These are phyloP conservation scores for Entrophospora sp. DNA, from an alignment of 192 early-diverging fungal genomes.

Conservation along the genomic window DNA sequence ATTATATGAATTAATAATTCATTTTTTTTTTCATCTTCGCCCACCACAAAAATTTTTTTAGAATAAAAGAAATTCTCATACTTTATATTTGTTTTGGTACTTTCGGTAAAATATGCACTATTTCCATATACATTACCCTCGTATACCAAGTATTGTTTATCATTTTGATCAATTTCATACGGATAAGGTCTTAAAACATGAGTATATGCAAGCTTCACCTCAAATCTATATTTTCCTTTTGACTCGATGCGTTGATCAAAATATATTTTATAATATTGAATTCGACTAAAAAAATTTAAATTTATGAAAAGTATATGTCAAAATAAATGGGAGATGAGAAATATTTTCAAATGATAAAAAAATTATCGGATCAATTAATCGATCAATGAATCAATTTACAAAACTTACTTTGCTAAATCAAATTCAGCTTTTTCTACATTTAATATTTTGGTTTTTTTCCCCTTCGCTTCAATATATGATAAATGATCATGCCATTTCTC, in stretches of 20 bases:
- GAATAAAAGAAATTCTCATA: no score
- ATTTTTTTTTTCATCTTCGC: no score
- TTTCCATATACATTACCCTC: slow-evolving; percentile 49
- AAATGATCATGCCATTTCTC: slow-evolving; percentile 21
- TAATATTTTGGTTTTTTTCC: slow-evolving; percentile 35
- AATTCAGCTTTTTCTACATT: slow-evolving; percentile 26
- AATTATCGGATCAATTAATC: not conserved
- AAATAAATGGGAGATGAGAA: not conserved
- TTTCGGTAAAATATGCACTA: slow-evolving; percentile 57
- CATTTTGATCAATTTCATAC: slow-evolving; percentile 46
- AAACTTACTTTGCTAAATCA: slow-evolving; percentile 12
- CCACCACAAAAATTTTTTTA: no score
- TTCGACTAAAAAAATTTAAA: slow-evolving; percentile 15
- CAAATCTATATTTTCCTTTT: slow-evolving; percentile 51
- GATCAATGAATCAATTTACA: not conserved
- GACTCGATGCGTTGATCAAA: slow-evolving; percentile 38
- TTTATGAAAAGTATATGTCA: not conserved
- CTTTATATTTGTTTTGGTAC: slow-evolving; percentile 75
- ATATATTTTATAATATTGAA: slow-evolving; percentile 41
- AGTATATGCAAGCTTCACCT: slow-evolving; percentile 41
- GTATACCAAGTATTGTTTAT: slow-evolving; percentile 59
- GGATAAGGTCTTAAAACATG: slow-evolving; percentile 45
- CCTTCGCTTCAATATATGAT: slow-evolving; percentile 34
- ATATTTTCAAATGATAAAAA: not conserved
- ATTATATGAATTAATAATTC: not conserved